Percentiles rank a stretch among this genome's conserved stretches.
Conservation (phyloP, 768 basidiomycete genomes). For the Kwoniella europaea region DNA sequence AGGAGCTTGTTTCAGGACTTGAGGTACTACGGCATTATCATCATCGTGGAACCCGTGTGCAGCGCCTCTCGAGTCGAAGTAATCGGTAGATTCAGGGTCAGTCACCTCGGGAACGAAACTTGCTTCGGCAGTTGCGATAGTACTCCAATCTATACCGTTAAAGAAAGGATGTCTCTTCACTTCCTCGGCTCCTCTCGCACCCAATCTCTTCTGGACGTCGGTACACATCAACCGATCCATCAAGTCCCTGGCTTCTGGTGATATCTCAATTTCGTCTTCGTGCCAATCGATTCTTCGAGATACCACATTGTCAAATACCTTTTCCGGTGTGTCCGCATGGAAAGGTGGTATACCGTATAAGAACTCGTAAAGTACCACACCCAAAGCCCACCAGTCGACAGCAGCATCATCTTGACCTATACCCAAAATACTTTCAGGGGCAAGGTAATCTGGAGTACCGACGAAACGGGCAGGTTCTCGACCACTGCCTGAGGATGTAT, state of each 20-base stretch:
- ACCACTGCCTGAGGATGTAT: slow-evolving; percentile 61
- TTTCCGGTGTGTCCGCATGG: slow-evolving; percentile 94
- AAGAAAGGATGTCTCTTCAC: slow-evolving; percentile 93
- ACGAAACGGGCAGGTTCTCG: slow-evolving; percentile 89
- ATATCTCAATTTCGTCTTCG: slow-evolving; percentile 77
- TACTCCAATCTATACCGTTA: slow-evolving; percentile 87
- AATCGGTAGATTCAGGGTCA: slow-evolving; percentile 98
- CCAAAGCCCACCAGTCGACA: slow-evolving; percentile 99
- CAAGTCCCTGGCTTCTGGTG: slow-evolving; percentile 84
- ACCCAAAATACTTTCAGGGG: slow-evolving; percentile 77
- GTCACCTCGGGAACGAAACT: slow-evolving; percentile 93
- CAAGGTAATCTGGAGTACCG: slow-evolving; percentile 96
- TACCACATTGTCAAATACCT: slow-evolving; percentile 97
- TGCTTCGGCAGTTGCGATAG: slow-evolving; percentile 83
- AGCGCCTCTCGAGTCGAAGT: slow-evolving; percentile 96
- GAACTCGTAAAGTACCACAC: slow-evolving; percentile 98
- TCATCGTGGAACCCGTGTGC: slow-evolving; percentile 91
- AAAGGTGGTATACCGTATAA: slow-evolving; percentile 96
- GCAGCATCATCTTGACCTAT: slow-evolving; percentile 91
- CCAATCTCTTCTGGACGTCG: slow-evolving; percentile 79
- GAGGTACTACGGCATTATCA: slow-evolving; percentile 70
- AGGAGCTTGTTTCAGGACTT: slow-evolving; percentile 50
- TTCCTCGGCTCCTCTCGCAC: slow-evolving; percentile 84
- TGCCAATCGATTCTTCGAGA: slow-evolving; percentile 95
- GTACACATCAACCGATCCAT: slow-evolving; percentile 83